A percentile compares a stretch with the other conserved stretches of the same genome.
These are phyloP conservation scores for Paracorniculantispora psalliotae DNA, from an alignment of 2,329 filamentous ascomycete species.

Conservation along the genomic window DNA sequence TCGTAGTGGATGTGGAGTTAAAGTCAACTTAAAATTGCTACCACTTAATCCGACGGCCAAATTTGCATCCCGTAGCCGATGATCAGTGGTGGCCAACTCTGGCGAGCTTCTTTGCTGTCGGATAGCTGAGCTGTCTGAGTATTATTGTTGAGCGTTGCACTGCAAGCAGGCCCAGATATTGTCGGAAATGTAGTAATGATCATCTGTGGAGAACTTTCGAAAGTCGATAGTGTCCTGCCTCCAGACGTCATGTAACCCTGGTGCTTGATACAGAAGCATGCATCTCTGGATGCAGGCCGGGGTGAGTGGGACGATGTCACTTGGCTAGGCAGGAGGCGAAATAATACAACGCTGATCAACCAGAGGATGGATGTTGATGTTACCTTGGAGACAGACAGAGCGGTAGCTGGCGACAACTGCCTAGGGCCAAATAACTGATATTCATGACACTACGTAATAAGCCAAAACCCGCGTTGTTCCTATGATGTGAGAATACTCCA, in stretches of 20 bases:
- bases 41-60: too few relatives aligned
- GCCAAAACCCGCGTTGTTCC: background rate
- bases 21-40: background rate
- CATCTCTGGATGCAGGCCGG: background rate
- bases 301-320: background rate
- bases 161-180: background rate
- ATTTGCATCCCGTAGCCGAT: background rate
- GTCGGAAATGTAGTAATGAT: background rate
- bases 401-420: background rate
- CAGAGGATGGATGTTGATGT: background rate
- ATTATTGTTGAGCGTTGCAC: too few relatives aligned
- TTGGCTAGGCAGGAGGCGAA: background rate
- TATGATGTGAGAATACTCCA: background rate
- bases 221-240: background rate
- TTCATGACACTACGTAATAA: background rate
- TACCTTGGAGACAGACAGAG: conserved; percentile 6
- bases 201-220: background rate
- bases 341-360: background rate
- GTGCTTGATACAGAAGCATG: background rate
- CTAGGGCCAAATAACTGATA: background rate
- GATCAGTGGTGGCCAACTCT: too few relatives aligned
- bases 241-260: background rate
- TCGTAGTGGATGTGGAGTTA: background rate
- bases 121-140: too few relatives aligned
- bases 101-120: too few relatives aligned